phyloP scores from a whole-genome alignment of 441 rosid species.

The Jatropha multifida region DNA sequence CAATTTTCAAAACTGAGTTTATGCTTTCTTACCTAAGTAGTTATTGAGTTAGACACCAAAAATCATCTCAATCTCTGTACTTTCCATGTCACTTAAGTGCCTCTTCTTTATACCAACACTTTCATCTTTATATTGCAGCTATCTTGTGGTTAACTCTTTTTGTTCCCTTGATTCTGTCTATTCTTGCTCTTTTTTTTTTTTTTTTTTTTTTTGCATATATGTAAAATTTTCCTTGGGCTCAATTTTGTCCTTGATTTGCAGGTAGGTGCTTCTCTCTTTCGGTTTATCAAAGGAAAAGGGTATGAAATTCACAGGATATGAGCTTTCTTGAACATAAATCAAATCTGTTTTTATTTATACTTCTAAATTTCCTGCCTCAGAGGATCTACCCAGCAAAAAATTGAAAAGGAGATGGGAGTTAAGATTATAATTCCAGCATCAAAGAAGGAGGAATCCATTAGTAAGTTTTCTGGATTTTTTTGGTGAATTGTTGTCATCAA shows the following conservation, averaged over 20 bases:
- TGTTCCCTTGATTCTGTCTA: background rate
- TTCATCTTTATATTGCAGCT: background rate
- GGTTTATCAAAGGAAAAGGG: conserved; percentile 75
- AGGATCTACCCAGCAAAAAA: conserved; percentile 55
- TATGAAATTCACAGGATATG: conserved; percentile 35
- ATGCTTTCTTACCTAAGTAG: background rate
- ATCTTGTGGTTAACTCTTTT: background rate
- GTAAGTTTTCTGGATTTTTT: conserved; percentile 40
- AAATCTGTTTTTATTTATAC: conserved; percentile 17
- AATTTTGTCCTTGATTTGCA: conserved; percentile 33
- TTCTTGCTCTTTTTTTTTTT: background rate
- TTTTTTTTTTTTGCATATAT: background rate
- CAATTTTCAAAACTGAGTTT: conserved; percentile 6
- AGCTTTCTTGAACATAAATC: conserved; percentile 19
- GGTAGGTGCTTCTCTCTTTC: conserved; percentile 82
- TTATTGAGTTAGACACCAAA: background rate
- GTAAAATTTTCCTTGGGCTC: background rate
- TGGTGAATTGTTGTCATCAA: background rate
- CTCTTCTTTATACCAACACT: background rate
- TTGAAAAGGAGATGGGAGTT: conserved; percentile 81
- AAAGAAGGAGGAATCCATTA: conserved; percentile 58
- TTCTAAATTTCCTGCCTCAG: conserved; percentile 39
- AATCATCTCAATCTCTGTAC: background rate
- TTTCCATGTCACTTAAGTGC: background rate
- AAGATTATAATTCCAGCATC: conserved; percentile 65